Evolutionary conservation across 805 yeast genomes (phyloP), one percentile per base, ranked within the genome.

Genomic region (Metschnikowia similis): DNA sequence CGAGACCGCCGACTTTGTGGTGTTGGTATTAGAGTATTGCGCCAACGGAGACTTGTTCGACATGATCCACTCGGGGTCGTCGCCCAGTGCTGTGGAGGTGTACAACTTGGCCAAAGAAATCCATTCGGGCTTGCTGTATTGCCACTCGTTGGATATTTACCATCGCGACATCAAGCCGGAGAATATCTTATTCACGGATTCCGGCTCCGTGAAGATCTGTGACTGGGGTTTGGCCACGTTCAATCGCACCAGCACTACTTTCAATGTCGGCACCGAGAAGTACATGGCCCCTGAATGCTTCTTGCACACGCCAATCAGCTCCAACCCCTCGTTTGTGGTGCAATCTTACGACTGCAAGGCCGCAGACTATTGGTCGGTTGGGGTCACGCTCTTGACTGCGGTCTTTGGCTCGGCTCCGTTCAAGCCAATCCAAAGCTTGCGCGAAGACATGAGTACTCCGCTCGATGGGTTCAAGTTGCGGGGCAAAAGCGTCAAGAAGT

Each of bases 101-200:
- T 57, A 72, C 66, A 53, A 61, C 66, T 51, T 74, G 72, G 62
- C 81, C 35, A 68, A 68, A 46, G 86, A 84, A 62, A 57, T 85
- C 47, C 66, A 69, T 49, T 66, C 69, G 35, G 87, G 85, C 8
- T 66, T 86, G 28, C 57, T 65, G 11, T 80, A 69, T 57, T 72
- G 85, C 4, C 92, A 86, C 60, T 64, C 76, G 4, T 65, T 69
- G 38, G 84, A 85, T 0, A 73, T 85, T 11, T 84, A 79, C 55
- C 91, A 85, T 63, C 71, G 91, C 43, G 91, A 85, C 61, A 76
- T 85, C 50, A 85, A 85, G 64, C 91, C 91, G 1, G 91, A 85
- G 65, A 85, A 85, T 58, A 75, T 85, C 29, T 66, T 85, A 31
- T 66, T 85, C 46, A 77, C 76, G 55, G 64, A 65, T 4, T 66